Evolutionary conservation across 1,284 basidiomycete species (phyloP).

Genomic region (Heliocybe sulcata): DNA sequence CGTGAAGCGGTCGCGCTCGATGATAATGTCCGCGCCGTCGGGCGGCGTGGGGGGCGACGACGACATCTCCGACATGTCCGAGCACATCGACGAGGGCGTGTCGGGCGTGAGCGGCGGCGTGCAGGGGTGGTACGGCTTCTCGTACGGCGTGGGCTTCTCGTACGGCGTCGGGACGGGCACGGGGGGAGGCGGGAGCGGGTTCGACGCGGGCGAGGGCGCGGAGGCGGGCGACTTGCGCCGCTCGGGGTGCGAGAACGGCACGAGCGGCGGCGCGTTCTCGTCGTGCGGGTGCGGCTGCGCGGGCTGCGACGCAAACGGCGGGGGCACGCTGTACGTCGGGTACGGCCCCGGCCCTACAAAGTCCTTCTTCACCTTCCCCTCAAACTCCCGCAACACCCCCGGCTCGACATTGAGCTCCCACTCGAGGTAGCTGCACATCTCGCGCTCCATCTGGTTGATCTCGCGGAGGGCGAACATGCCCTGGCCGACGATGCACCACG

Average conservation of each 20-base stretch:
- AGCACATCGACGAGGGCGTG: constrained; percentile 40
- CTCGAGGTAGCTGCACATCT: constrained; percentile 90
- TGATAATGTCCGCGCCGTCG: constrained; percentile 35
- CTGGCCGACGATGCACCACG: constrained; percentile 91
- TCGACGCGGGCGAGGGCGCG: constrained; percentile 26
- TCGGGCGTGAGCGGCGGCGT: constrained; percentile 31
- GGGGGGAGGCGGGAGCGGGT: constrained; percentile 34
- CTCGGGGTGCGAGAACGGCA: constrained; percentile 36
- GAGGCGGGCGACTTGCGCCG: constrained; percentile 33
- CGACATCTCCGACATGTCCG: constrained; percentile 44
- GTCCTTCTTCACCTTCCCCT: constrained; percentile 52
- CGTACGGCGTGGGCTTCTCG: constrained; percentile 11
- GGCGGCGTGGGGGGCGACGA: constrained; percentile 48
- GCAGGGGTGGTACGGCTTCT: constrained; percentile 16
- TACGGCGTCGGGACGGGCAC: constrained; percentile 38
- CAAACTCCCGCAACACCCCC: constrained; percentile 57
- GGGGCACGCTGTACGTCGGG: constrained; percentile 50
- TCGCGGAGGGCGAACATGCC: constrained; percentile 86
- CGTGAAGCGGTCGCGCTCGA: constrained; percentile 33
- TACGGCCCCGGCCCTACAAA: constrained; percentile 51
- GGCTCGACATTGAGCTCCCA: constrained; percentile 84
- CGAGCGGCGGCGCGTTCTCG: constrained; percentile 1
- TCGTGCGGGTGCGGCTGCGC: neutral
- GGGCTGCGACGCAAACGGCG: constrained; percentile 16
- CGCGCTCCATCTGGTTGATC: constrained; percentile 94